Base-by-base conservation (phyloP, 2,329 filamentous ascomycete genomes). In the Leptographium lundbergii region DNA sequence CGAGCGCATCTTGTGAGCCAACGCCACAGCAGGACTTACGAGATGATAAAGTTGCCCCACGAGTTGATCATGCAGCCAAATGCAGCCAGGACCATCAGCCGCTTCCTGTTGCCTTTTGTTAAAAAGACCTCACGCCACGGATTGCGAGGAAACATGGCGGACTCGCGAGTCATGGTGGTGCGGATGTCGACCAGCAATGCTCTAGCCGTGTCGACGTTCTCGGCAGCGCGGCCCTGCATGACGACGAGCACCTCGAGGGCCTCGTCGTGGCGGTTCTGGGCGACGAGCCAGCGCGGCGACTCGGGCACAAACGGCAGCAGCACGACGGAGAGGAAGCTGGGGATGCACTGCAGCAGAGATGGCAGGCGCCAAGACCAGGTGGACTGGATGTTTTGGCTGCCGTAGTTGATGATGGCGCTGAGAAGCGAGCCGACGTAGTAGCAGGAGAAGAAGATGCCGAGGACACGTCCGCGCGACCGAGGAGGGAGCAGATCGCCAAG, bases 221-320 rank as follows among this genome's bases (percentile, higher is more conserved):
- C 27, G 3, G 27, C 51, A 9, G 11, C 51, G 6, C 51, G 27
- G 17, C 25, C 51, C 27, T 53, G 25, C 27, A 32, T 53, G 25
- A 32, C 51, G 27, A 32, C 9, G 27, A 54, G 29, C 29, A 34
- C 52, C 29, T 54, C 52, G 14, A 36, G 52, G 7, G 52, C 52
- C 29, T 54, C 52, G 9, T 75, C 71, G 24, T 70, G 68, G 4
- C 68, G 67, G 19, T 72, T 75, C 22, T 74, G 64, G 42, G 71
- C 66, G 2, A 73, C 69, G 0, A 79, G 71, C 75, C 76, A 79
- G 13, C 75, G 72, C 6, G 77, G 77, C 2, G 71, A 74, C 64
- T 80, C 76, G 5, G 75, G 75, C 10, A 65, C 42, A n/a, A 63
- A 61, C 3, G 56, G 60, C 42, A 63, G 57, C 22, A 65, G 57